Evolutionary conservation across 352 stramenopile species (phyloP).

Genomic region (Plasmopara halstedii): DNA sequence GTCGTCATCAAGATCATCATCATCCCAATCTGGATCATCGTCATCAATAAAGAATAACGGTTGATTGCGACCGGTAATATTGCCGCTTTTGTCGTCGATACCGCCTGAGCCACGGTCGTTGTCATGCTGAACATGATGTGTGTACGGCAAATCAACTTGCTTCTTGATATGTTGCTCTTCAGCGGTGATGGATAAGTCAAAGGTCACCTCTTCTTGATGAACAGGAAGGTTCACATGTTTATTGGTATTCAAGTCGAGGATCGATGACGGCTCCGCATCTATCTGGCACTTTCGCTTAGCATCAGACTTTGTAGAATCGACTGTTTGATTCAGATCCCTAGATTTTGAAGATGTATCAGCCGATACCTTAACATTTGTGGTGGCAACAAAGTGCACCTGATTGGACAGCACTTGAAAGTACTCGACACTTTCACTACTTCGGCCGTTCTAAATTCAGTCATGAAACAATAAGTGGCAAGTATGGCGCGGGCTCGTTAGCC

Average conservation of each 20-base stretch:
- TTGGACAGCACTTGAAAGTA: constrained; percentile 38
- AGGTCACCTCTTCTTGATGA: constrained; percentile 49
- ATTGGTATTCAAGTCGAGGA: not conserved
- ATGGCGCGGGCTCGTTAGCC: constrained; percentile 2
- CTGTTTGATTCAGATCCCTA: constrained; percentile 1
- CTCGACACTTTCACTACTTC: constrained; percentile 56
- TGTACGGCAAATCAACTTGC: constrained; percentile 63
- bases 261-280: not conserved
- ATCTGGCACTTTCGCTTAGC: constrained; percentile 4
- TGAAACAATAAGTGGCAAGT: not conserved
- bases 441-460: constrained; percentile 36
- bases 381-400: constrained; percentile 21
- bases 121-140: constrained; percentile 31
- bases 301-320: not conserved
- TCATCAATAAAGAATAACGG: constrained; percentile 73
- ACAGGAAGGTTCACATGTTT: constrained; percentile 36
- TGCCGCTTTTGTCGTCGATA: not conserved
- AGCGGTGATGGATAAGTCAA: constrained; percentile 59
- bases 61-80: constrained; percentile 13
- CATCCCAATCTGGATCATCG: constrained; percentile 70
- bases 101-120: not conserved
- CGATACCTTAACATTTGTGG: not conserved
- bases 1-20: constrained; percentile 53
- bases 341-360: not conserved
- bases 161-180: constrained; percentile 51